A percentile compares a stretch with the other conserved stretches of the same genome.
phyloP scores from a whole-genome alignment of 805 yeast genomes.

The Tetrapisispora fleetii region DNA sequence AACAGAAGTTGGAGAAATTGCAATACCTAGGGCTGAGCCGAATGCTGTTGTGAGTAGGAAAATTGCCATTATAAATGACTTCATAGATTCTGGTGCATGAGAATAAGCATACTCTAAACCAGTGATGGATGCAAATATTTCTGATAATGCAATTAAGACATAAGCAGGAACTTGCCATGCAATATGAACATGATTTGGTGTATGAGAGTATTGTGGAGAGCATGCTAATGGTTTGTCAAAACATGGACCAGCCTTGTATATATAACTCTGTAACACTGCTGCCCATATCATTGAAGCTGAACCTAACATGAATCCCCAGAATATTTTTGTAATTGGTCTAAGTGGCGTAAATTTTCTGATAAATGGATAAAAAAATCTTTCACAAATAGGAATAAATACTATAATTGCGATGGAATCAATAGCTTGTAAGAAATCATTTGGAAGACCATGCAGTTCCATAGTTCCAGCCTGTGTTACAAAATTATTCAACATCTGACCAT shows the following conservation, averaged over 20 bases:
- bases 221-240: slow-evolving; percentile 44
- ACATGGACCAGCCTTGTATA: slow-evolving; percentile 67
- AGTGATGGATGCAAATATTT: slow-evolving; percentile 69
- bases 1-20: slow-evolving; percentile 52
- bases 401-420: slow-evolving; percentile 69
- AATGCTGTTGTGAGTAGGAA: slow-evolving; percentile 63
- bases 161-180: slow-evolving; percentile 64
- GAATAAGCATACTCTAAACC: slow-evolving; percentile 80
- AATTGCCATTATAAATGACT: slow-evolving; percentile 36
- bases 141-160: slow-evolving; percentile 62
- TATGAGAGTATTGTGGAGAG: slow-evolving; percentile 13
- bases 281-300: slow-evolving; percentile 63
- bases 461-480: slow-evolving; percentile 66
- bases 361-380: slow-evolving; percentile 45
- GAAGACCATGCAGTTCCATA: slow-evolving; percentile 67
- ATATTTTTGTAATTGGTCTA: slow-evolving; percentile 63
- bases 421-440: slow-evolving; percentile 70
- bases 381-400: slow-evolving; percentile 64
- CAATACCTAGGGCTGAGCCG: slow-evolving; percentile 70
- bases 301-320: slow-evolving; percentile 59
- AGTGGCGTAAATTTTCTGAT: slow-evolving; percentile 42
- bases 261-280: slow-evolving; percentile 61
- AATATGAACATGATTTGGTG: slow-evolving; percentile 41
- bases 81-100: slow-evolving; percentile 58
- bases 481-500: slow-evolving; percentile 64